Percentiles rank a stretch among this genome's conserved stretches.
These are phyloP conservation scores for Leucoagaricus sp. DNA, from an alignment of 1,284 basidiomycete genomes.

Conservation along the genomic window DNA sequence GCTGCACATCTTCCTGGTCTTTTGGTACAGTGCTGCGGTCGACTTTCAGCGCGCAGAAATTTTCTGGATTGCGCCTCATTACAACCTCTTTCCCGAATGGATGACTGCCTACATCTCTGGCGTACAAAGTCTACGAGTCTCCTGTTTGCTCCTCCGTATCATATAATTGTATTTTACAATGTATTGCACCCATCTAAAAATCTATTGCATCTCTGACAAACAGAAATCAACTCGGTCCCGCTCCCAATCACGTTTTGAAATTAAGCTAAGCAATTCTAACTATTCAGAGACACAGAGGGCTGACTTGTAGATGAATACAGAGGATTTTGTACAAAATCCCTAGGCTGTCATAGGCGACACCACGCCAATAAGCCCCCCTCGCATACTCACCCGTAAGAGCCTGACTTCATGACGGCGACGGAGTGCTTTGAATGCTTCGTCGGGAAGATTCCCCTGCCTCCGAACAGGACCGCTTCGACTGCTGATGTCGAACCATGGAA, in stretches of 20 bases:
- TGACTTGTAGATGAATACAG: no score
- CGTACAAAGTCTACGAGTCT: neutral
- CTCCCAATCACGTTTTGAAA: no score
- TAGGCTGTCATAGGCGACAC: no score
- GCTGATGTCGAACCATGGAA: neutral
- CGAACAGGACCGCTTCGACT: neutral
- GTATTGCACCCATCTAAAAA: constrained; percentile 12
- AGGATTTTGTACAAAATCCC: no score
- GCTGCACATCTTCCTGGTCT: no score
- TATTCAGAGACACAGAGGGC: neutral
- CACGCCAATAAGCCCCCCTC: no score
- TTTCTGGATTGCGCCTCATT: neutral
- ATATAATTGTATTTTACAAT: constrained; percentile 14
- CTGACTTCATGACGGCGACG: no score
- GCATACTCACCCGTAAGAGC: no score
- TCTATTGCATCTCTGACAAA: no score
- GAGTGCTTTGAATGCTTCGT: no score
- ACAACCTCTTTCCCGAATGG: neutral
- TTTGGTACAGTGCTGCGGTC: no score
- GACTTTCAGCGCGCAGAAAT: neutral
- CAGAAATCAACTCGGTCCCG: no score
- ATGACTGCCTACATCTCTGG: neutral
- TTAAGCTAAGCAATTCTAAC: constrained; percentile 10
- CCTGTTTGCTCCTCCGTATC: neutral
- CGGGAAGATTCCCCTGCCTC: neutral